Conservation (phyloP, 2,329 filamentous ascomycete genomes). For the Talaromyces sp. region DNA sequence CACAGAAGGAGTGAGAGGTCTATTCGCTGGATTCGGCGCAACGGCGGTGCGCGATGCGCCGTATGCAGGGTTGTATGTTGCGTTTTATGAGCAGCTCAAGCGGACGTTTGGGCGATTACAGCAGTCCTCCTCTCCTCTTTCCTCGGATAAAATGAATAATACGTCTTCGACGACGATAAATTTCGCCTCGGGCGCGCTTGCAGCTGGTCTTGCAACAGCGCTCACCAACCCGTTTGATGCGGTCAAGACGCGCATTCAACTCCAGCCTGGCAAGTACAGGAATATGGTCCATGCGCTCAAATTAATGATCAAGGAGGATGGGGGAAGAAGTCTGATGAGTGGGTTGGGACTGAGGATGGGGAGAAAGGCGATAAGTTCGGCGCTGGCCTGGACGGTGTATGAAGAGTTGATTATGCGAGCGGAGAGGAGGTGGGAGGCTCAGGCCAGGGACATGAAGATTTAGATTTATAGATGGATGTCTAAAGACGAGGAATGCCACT, state of each 20-base stretch:
- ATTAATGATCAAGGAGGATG: constrained; percentile 79
- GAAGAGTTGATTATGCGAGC: constrained; percentile 83
- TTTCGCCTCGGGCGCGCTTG: constrained; percentile 75
- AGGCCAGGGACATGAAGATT: constrained; percentile 14
- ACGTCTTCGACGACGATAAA: constrained; percentile 61
- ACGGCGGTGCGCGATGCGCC: constrained; percentile 93
- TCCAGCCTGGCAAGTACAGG: constrained; percentile 76
- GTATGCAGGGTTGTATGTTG: constrained; percentile 89
- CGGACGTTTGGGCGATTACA: constrained; percentile 29
- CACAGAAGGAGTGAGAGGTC: constrained; percentile 72
- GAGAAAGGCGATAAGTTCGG: constrained; percentile 86
- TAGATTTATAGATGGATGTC: not conserved
- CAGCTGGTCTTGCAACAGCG: constrained; percentile 77
- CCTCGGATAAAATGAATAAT: not conserved
- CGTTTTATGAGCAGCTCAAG: constrained; percentile 73
- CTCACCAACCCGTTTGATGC: constrained; percentile 97
- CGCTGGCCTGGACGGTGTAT: constrained; percentile 96
- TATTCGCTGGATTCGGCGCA: constrained; percentile 91
- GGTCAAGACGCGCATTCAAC: constrained; percentile 89
- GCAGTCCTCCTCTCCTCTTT: constrained; percentile 17
- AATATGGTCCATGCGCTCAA: constrained; percentile 76
- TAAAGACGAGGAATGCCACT: not conserved
- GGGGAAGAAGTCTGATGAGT: constrained; percentile 74
- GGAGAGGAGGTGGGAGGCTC: constrained; percentile 44
- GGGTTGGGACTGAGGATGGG: constrained; percentile 83